A percentile compares a stretch with the other conserved stretches of the same genome.
Evolutionary conservation across 192 early-diverging fungal genomes (phyloP).

Genomic region (Chytriomyces sp.): DNA sequence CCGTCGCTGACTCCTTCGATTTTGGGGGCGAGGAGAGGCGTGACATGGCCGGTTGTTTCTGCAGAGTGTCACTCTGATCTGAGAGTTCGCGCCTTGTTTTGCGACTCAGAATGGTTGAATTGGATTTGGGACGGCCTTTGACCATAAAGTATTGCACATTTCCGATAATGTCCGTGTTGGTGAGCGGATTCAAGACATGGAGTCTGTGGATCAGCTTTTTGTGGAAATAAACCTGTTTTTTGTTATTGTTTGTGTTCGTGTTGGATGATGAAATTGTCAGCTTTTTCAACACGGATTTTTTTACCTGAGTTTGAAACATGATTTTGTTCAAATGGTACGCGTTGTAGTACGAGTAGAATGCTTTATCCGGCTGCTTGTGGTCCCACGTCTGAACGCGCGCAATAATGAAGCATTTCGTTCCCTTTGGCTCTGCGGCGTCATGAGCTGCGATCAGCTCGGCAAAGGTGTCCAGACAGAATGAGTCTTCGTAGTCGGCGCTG

Average conservation of each 20-base stretch:
- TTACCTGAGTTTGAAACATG: constrained; percentile 65
- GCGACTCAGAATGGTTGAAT: no score
- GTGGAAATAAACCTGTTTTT: constrained; percentile 54
- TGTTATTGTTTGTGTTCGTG: neutral
- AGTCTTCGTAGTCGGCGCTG: constrained; percentile 66
- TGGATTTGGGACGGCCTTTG: no score
- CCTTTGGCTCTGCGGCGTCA: constrained; percentile 45
- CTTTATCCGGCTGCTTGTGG: constrained; percentile 63
- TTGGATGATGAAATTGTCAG: neutral
- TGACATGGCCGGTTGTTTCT: no score
- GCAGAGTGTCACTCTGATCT: no score
- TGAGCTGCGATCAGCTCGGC: constrained; percentile 58
- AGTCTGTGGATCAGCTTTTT: constrained; percentile 68
- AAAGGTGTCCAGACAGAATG: constrained; percentile 64
- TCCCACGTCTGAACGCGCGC: constrained; percentile 70
- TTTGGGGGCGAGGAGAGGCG: neutral
- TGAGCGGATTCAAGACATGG: constrained; percentile 68
- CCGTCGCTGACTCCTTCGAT: neutral
- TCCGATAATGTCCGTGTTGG: constrained; percentile 71
- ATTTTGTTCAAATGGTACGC: constrained; percentile 71
- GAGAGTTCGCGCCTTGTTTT: no score
- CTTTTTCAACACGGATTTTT: neutral
- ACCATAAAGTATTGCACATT: constrained; percentile 70
- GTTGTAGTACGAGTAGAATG: constrained; percentile 61
- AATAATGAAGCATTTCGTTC: constrained; percentile 63